A percentile compares a stretch with the other conserved stretches of the same genome.
phyloP scores from a whole-genome alignment of 139 green algal species.

The Picochlorum sp. region DNA sequence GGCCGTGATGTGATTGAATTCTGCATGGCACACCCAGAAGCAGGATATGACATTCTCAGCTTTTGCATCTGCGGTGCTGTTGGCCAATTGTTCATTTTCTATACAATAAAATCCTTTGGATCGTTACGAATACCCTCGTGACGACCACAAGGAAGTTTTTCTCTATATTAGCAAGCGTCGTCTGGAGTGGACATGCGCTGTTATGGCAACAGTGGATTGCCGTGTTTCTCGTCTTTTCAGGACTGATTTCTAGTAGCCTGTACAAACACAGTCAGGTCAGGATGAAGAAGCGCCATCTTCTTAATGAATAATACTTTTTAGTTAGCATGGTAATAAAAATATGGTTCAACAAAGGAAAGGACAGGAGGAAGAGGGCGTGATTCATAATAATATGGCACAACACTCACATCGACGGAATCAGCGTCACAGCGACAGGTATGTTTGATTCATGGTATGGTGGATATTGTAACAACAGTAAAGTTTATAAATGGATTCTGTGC shows the following conservation, averaged over 20 bases:
- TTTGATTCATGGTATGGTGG: too few relatives aligned
- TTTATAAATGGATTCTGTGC: not conserved
- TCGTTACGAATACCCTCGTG: slow-evolving; percentile 80
- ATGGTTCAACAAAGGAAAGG: not conserved
- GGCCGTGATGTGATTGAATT: slow-evolving; percentile 58
- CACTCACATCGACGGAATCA: too few relatives aligned
- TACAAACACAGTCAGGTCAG: too few relatives aligned
- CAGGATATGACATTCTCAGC: slow-evolving; percentile 56
- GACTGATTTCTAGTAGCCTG: slow-evolving; percentile 42
- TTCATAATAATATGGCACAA: too few relatives aligned
- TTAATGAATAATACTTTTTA: too few relatives aligned
- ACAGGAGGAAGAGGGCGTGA: too few relatives aligned
- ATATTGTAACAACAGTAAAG: too few relatives aligned
- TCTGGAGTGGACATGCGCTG: slow-evolving; percentile 66
- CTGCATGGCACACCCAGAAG: slow-evolving; percentile 59
- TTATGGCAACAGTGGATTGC: slow-evolving; percentile 79
- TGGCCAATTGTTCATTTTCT: slow-evolving; percentile 98
- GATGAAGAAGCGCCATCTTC: not conserved
- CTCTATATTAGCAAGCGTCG: slow-evolving; percentile 81
- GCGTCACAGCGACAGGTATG: too few relatives aligned
- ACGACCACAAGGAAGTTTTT: slow-evolving; percentile 99
- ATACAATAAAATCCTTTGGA: slow-evolving; percentile 88
- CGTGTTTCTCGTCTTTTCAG: slow-evolving; percentile 83
- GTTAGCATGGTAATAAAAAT: too few relatives aligned
- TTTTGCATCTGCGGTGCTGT: slow-evolving; percentile 92